A percentile compares a stretch with the other conserved stretches of the same genome.
Evolutionary conservation across 257 asterid genomes (phyloP).

Genomic region (Salvia rosmarinus): DNA sequence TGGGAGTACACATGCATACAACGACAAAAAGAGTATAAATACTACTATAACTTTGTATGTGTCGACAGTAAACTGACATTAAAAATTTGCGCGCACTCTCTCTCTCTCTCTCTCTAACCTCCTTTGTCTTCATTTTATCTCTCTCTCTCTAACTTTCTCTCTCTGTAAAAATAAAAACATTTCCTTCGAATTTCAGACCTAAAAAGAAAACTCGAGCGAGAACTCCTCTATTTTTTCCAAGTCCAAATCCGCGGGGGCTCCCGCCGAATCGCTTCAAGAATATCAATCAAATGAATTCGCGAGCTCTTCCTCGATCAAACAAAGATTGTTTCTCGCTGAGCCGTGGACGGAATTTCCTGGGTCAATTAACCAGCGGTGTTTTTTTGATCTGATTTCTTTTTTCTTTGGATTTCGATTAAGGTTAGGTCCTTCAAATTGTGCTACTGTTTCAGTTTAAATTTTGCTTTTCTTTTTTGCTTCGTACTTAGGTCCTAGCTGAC

Average conservation of each 20-base stretch:
- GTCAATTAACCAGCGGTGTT: slow-evolving; percentile 30
- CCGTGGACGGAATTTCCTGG: slow-evolving; percentile 31
- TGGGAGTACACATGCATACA: slow-evolving; percentile 27
- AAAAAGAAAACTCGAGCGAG: slow-evolving; percentile 33
- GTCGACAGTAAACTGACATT: slow-evolving; percentile 35
- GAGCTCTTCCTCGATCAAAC: slow-evolving; percentile 1
- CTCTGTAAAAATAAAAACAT: slow-evolving; percentile 8
- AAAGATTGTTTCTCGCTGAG: slow-evolving; percentile 24
- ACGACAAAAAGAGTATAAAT: slow-evolving; percentile 21
- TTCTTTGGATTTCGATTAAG: slow-evolving; percentile 30
- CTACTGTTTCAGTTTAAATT: neutral
- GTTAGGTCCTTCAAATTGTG: slow-evolving; percentile 25
- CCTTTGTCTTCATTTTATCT: slow-evolving; percentile 13
- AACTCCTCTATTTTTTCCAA: slow-evolving; percentile 27
- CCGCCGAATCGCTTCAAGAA: slow-evolving; percentile 12
- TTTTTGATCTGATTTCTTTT: slow-evolving; percentile 39
- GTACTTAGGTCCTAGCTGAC: slow-evolving; percentile 34
- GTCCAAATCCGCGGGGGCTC: slow-evolving; percentile 33
- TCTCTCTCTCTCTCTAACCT: slow-evolving; percentile 27
- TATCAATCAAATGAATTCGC: neutral
- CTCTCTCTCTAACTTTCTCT: slow-evolving; percentile 33
- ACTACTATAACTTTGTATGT: slow-evolving; percentile 19
- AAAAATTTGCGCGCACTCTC: slow-evolving; percentile 29
- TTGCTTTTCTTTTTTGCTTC: neutral
- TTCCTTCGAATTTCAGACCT: slow-evolving; percentile 48